A percentile compares a stretch with the other conserved stretches of the same genome.
Evolutionary conservation across 2,329 filamentous ascomycete species (phyloP).

Genomic region (Ambrosiella beaveri): DNA sequence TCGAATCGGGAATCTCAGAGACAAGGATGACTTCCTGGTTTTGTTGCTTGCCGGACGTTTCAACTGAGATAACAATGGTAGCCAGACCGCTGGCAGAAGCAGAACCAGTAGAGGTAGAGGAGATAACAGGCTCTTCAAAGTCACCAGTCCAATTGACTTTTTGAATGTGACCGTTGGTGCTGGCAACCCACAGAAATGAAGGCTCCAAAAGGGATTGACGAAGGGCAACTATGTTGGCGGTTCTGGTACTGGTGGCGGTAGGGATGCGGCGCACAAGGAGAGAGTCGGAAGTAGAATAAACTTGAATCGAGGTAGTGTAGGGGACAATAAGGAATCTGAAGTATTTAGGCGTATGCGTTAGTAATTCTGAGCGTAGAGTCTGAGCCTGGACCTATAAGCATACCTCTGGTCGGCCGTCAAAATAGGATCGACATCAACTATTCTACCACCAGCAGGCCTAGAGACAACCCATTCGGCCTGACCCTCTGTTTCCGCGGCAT

Average conservation of each 20-base stretch:
- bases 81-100: slow-evolving; percentile 29
- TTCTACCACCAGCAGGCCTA: slow-evolving; percentile 46
- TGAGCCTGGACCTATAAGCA: not conserved
- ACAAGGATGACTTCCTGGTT: slow-evolving; percentile 30
- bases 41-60: slow-evolving; percentile 14
- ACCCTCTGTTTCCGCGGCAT: not conserved
- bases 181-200: slow-evolving; percentile 41
- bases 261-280: slow-evolving; percentile 58
- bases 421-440: slow-evolving; percentile 47
- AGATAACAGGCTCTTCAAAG: slow-evolving; percentile 4
- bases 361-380: not conserved
- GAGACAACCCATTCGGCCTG: slow-evolving; percentile 39
- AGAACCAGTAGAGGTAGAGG: slow-evolving; percentile 19
- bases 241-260: slow-evolving; percentile 21
- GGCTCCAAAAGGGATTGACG: slow-evolving; percentile 23
- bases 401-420: slow-evolving; percentile 40
- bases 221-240: slow-evolving; percentile 24
- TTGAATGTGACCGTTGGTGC: slow-evolving; percentile 39
- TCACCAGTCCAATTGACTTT: slow-evolving; percentile 37
- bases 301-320: slow-evolving; percentile 56
- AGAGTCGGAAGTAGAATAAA: slow-evolving; percentile 70
- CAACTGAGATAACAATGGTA: slow-evolving; percentile 24
- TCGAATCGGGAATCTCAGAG: slow-evolving; percentile 20
- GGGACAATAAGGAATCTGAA: slow-evolving; percentile 55
- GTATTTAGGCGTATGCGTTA: not conserved